Percentiles rank a stretch among this genome's conserved stretches.
Conservation (phyloP, 2,329 filamentous ascomycete genomes). For the Exophiala mesophila region DNA sequence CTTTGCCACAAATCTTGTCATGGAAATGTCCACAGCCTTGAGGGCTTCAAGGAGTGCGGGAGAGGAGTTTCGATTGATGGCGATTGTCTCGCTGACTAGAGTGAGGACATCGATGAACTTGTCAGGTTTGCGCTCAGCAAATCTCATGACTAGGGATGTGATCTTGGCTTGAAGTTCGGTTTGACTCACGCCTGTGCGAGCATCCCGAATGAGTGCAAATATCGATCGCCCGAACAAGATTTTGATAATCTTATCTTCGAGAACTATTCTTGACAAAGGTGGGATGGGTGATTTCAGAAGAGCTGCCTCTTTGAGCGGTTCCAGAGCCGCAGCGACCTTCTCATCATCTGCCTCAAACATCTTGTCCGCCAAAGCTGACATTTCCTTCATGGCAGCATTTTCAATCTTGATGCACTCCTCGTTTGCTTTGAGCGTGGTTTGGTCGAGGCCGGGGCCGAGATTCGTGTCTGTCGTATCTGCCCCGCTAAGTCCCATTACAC, state of each 20-base stretch:
- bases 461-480: slow-evolving; percentile 5
- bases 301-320: slow-evolving; percentile 20
- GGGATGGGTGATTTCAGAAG: slow-evolving; percentile 20
- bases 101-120: slow-evolving; percentile 13
- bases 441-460: slow-evolving; percentile 12
- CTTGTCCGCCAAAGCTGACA: slow-evolving; percentile 15
- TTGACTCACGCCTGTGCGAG: slow-evolving; percentile 5
- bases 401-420: slow-evolving; percentile 21
- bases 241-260: slow-evolving; percentile 14
- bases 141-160: slow-evolving; percentile 17
- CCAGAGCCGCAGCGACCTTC: slow-evolving; percentile 11
- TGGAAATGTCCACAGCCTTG: slow-evolving; percentile 17
- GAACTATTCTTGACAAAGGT: slow-evolving; percentile 20
- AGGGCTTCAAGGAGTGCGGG: slow-evolving; percentile 12
- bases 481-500: slow-evolving; percentile 12
- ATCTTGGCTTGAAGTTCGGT: slow-evolving; percentile 16
- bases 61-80: background rate
- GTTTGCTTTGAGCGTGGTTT: slow-evolving; percentile 21
- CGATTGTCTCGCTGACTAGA: slow-evolving; percentile 4
- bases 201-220: slow-evolving; percentile 9
- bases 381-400: slow-evolving; percentile 19
- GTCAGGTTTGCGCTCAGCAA: slow-evolving; percentile 17
- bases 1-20: slow-evolving; percentile 18
- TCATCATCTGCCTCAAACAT: slow-evolving; percentile 13
- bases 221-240: slow-evolving; percentile 13